Base-by-base conservation (phyloP, 2,329 filamentous ascomycete genomes). In the Diaporthe sp. region DNA sequence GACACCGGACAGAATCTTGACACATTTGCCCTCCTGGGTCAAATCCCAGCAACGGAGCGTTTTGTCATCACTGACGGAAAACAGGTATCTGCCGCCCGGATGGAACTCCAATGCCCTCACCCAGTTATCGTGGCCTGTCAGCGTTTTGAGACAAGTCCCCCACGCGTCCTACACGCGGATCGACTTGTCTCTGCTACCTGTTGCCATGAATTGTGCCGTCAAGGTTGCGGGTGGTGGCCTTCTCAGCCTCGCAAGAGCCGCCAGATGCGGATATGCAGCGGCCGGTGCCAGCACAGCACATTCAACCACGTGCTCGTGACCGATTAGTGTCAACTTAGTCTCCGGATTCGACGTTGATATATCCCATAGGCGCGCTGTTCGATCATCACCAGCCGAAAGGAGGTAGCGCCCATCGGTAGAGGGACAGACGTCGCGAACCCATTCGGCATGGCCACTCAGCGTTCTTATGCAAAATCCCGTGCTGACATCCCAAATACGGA, bases 91-190 rank as follows among this genome's bases (percentile, higher is more conserved):
- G 58, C 96, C 96, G 12, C 95, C 94, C 0, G 96, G 96, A 81
- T 98, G 96, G 83, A 98, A 98, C 13, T 95, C 92, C 8, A 98
- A 85, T 0, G 90, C 94, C 44, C 95, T 92, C 12, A 98, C 92
- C 96, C 96, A 98, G 82, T 98, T 98, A 83, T 98, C 96, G 82
- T 98, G 96, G 2, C 96, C 96, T 1, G 92, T 86, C 1, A 98
- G 87, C 0, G 94, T 97, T 83, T 95, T 96, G 82, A 98, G 92
- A 78, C 95, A 91, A 15, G 93, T 95, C 44, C 96, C 96, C 72
- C 95, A 91, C 15, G 93, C 90, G 82, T 98, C 95, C 95, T 96
- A 98, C 9, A 98, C 86, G 80, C 93, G 93, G 82, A 98, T 98
- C 0, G 93, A 94, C 87, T 98, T 98, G 84, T 98, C 96, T 83